Evolutionary conservation across 2,329 filamentous ascomycete species (phyloP).

Genomic region (Ramularia collo-cygni): DNA sequence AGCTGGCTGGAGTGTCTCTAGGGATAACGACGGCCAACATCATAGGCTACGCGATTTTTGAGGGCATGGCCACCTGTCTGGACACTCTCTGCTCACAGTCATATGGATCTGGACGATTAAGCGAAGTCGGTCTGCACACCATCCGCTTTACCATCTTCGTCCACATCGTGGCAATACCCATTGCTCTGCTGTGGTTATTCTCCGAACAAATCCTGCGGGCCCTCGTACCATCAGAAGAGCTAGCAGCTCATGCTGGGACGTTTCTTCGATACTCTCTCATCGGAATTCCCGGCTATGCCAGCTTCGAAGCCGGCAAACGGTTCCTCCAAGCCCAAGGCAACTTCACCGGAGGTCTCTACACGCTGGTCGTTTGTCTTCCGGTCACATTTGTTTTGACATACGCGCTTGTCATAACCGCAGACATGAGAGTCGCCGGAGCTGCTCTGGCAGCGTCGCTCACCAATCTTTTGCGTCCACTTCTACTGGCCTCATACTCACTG

Average conservation of each 20-base stretch:
- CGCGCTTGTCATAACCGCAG: slow-evolving; percentile 21
- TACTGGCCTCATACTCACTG: slow-evolving; percentile 43
- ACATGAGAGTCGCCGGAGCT: slow-evolving; percentile 46
- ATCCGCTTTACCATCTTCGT: slow-evolving; percentile 49
- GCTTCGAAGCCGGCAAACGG: slow-evolving; percentile 49
- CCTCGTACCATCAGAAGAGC: slow-evolving; percentile 40
- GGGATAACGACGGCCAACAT: slow-evolving; percentile 51
- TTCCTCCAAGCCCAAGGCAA: slow-evolving; percentile 51
- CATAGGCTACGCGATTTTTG: slow-evolving; percentile 45
- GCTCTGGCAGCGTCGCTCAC: slow-evolving; percentile 42
- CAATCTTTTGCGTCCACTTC: slow-evolving; percentile 39
- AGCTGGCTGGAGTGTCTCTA: slow-evolving; percentile 47
- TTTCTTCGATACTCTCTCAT: slow-evolving; percentile 46
- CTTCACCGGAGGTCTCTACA: slow-evolving; percentile 39
- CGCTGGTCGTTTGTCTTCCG: slow-evolving; percentile 11
- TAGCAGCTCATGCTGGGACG: slow-evolving; percentile 44
- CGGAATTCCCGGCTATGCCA: slow-evolving; percentile 48
- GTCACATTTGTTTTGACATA: slow-evolving; percentile 15
- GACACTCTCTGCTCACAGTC: slow-evolving; percentile 49
- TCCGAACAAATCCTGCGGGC: slow-evolving; percentile 40
- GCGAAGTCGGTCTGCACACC: slow-evolving; percentile 46
- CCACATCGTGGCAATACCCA: slow-evolving; percentile 41
- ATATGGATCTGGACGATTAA: slow-evolving; percentile 44
- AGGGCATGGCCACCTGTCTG: slow-evolving; percentile 46
- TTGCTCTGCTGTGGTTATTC: slow-evolving; percentile 44